Percentiles rank a stretch among this genome's conserved stretches.
Conservation (phyloP, 768 basidiomycete species). For the Glaciozyma antarctica region DNA sequence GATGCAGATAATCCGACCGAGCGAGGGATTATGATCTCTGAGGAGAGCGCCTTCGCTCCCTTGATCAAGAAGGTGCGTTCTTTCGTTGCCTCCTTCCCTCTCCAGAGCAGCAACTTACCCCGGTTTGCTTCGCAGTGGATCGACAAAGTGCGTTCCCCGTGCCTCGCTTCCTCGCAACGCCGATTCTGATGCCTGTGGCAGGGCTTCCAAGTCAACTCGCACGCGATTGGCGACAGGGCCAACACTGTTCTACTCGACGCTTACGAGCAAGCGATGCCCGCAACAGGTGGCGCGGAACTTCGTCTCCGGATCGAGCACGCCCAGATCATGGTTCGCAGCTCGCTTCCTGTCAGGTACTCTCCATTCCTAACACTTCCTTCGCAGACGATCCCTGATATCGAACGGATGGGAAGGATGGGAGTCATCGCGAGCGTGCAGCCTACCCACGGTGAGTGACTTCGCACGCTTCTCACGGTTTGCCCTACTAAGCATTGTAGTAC, state of each 20-base stretch:
- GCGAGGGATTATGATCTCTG: conserved; percentile 58
- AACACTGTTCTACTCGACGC: conserved; percentile 75
- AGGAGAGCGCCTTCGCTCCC: conserved; percentile 48
- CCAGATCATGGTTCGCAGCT: conserved; percentile 55
- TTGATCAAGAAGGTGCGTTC: conserved; percentile 50
- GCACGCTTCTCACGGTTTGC: background rate
- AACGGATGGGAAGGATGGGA: conserved; percentile 60
- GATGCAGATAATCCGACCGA: conserved; percentile 59
- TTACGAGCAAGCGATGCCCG: conserved; percentile 49
- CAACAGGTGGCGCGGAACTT: background rate
- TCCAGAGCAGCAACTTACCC: background rate
- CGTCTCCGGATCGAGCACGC: conserved; percentile 86
- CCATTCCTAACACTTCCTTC: background rate
- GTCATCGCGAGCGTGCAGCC: conserved; percentile 89
- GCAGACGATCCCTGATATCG: conserved; percentile 53
- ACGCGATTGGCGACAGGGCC: conserved; percentile 58
- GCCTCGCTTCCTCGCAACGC: conserved; percentile 18
- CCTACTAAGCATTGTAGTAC: background rate
- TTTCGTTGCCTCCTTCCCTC: background rate
- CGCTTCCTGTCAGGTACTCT: background rate
- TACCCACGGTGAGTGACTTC: conserved; percentile 51
- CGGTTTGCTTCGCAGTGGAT: conserved; percentile 6
- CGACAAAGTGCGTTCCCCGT: conserved; percentile 34
- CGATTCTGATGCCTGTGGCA: background rate
- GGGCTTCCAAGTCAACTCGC: conserved; percentile 33